Evolutionary conservation across 108 stramenopile genomes (phyloP).

Genomic region (Aurantiochytrium sp.): DNA sequence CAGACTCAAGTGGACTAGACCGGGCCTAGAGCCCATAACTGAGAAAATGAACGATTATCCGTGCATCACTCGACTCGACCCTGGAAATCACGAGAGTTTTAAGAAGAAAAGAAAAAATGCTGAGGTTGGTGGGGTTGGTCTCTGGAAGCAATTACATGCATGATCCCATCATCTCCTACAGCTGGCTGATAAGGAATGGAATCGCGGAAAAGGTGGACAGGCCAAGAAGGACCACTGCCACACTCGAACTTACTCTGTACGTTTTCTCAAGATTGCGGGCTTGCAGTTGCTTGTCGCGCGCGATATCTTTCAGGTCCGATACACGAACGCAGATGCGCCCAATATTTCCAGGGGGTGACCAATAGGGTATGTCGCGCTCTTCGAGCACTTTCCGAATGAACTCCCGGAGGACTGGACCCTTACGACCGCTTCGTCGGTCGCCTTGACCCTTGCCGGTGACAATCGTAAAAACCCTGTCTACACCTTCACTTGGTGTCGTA

Average conservation of each 20-base stretch:
- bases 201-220: neutral
- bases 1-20: too few species aligned
- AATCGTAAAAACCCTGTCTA: neutral
- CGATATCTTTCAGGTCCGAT: neutral
- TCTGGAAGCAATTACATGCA: neutral
- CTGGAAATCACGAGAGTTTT: neutral
- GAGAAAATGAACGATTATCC: too few species aligned
- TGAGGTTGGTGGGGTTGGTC: neutral
- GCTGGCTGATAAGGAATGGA: neutral
- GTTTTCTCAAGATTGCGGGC: neutral
- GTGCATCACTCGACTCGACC: neutral
- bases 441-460: neutral
- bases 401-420: neutral
- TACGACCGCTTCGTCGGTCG: neutral
- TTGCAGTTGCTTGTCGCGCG: neutral
- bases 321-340: neutral
- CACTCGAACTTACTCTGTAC: neutral
- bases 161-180: neutral
- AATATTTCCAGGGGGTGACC: neutral
- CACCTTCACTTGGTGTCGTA: neutral
- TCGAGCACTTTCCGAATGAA: neutral
- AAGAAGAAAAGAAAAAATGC: neutral
- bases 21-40: too few species aligned
- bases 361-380: neutral
- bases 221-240: neutral